Conservation (phyloP, 257 asterid genomes). For the Fraxinus pennsylvanica region DNA sequence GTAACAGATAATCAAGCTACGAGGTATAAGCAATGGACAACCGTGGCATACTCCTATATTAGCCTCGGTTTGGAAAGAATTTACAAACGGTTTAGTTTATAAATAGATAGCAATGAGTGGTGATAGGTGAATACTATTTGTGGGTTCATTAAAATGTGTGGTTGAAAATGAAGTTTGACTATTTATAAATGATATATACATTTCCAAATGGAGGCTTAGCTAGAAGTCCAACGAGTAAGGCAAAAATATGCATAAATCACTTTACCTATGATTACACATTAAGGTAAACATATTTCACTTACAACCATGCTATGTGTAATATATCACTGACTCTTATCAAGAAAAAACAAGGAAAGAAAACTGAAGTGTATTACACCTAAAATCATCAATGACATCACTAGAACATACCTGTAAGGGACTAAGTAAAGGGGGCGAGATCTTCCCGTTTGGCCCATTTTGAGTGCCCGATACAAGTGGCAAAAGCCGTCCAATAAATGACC, state of each 20-base stretch:
- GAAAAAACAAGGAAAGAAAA: neutral
- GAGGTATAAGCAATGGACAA: neutral
- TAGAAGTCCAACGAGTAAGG: neutral
- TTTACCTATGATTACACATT: neutral
- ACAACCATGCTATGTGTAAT: neutral
- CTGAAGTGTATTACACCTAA: neutral
- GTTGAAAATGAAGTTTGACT: too few species aligned
- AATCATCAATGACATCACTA: conserved; percentile 12
- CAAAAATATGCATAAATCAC: neutral
- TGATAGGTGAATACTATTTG: too few species aligned
- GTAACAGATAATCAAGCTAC: neutral
- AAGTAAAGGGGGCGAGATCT: conserved; percentile 54
- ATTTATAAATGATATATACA: too few species aligned
- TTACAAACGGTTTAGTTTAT: too few species aligned
- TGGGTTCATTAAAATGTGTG: too few species aligned
- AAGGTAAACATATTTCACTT: neutral
- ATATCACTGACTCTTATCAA: neutral
- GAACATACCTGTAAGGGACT: conserved; percentile 86
- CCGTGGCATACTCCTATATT: neutral
- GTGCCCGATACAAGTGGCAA: conserved; percentile 59
- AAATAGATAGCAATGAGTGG: too few species aligned
- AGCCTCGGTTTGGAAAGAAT: too few species aligned
- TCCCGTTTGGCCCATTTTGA: conserved; percentile 44
- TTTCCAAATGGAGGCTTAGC: neutral
- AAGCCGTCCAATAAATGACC: conserved; percentile 77